phyloP scores from a whole-genome alignment of 345 rosid species.

The Bruguiera sexangula region DNA sequence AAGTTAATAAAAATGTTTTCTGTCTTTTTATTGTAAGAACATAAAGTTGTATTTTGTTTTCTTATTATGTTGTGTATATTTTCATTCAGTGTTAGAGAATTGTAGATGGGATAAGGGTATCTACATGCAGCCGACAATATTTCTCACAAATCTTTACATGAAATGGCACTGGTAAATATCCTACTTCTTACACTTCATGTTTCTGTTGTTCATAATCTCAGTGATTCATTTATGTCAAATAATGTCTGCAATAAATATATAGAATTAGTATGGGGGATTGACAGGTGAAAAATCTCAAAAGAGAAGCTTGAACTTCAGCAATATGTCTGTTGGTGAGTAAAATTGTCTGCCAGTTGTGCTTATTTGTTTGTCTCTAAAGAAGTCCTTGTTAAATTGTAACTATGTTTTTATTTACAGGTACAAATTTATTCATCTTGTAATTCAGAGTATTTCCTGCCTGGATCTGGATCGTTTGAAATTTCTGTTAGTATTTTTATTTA shows the following conservation, averaged over 20 bases:
- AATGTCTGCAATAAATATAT: conserved; percentile 19
- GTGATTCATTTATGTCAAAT: conserved; percentile 1
- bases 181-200: neutral
- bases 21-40: neutral
- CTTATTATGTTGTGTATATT: conserved; percentile 24
- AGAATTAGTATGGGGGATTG: conserved; percentile 78
- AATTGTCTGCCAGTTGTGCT: neutral
- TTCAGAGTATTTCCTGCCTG: too few relatives aligned
- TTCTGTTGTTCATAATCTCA: neutral
- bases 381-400: too few relatives aligned
- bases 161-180: conserved; percentile 60
- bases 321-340: conserved; percentile 55
- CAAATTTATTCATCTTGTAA: too few relatives aligned
- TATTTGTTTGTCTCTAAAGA: too few relatives aligned
- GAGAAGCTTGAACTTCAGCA: conserved; percentile 79
- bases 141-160: conserved; percentile 20
- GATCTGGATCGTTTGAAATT: neutral
- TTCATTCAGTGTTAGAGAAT: conserved; percentile 41
- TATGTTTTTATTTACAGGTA: too few relatives aligned
- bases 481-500: neutral
- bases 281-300: conserved; percentile 47
- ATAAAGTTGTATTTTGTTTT: neutral
- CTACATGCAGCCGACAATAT: conserved; percentile 43
- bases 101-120: conserved; percentile 65
- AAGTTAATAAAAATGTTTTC: conserved; percentile 20